A percentile compares a stretch with the other conserved stretches of the same genome.
These are phyloP conservation scores for Starmera dryadoides DNA, from an alignment of 805 yeast species.

Conservation along the genomic window DNA sequence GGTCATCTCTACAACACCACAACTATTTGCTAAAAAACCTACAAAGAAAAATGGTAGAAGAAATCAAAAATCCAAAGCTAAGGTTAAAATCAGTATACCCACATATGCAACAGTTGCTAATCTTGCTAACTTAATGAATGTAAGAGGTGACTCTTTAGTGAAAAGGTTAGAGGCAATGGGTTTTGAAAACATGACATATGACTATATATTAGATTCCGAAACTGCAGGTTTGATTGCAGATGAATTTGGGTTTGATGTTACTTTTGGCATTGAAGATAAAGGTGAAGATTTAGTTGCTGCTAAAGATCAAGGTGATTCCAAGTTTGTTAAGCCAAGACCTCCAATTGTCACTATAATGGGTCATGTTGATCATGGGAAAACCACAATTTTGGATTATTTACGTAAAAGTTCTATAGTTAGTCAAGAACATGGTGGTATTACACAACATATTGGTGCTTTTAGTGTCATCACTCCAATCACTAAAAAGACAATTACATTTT, in stretches of 20 bases:
- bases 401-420: constrained; percentile 80
- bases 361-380: constrained; percentile 97
- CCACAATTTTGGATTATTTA: constrained; percentile 83
- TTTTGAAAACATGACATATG: constrained; percentile 58
- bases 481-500: constrained; percentile 72
- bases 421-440: constrained; percentile 91
- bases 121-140: constrained; percentile 62
- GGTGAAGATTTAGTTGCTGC: constrained; percentile 49
- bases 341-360: constrained; percentile 99
- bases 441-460: constrained; percentile 97
- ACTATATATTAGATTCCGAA: constrained; percentile 78
- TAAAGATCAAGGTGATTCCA: constrained; percentile 34
- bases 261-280: constrained; percentile 20
- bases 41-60: not conserved
- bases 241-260: constrained; percentile 69
- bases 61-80: not conserved
- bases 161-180: constrained; percentile 60
- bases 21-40: not conserved
- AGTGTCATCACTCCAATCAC: constrained; percentile 74
- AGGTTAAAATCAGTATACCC: constrained; percentile 42
- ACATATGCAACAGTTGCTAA: constrained; percentile 74
- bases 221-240: constrained; percentile 83
- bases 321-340: constrained; percentile 57
- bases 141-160: constrained; percentile 55
- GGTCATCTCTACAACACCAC: not conserved